These are phyloP conservation scores for Pouteria glomerata DNA, from an alignment of 148 eudicot genomes.

Conservation along the genomic window DNA sequence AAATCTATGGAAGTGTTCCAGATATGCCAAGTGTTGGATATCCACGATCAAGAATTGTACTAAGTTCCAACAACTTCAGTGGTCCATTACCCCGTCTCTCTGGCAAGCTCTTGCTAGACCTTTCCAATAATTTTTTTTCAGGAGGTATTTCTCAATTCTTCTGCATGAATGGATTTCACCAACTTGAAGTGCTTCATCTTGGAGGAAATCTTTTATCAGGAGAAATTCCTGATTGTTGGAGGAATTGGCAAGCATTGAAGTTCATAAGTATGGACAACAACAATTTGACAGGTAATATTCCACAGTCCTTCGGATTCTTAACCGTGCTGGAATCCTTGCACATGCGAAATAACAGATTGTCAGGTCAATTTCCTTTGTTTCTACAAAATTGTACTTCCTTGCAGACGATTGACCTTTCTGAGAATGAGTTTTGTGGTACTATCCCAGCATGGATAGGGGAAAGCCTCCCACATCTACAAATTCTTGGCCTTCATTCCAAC, in stretches of 20 bases:
- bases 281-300: not conserved
- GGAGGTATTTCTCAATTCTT: not conserved
- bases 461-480: not conserved
- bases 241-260: not conserved
- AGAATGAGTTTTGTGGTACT: conserved; percentile 9
- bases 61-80: not conserved
- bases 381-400: not conserved
- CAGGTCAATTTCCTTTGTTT: conserved; percentile 1
- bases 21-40: not conserved
- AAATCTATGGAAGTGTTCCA: not conserved
- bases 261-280: not conserved
- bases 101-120: not conserved
- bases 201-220: not conserved
- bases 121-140: not conserved
- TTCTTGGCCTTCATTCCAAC: not conserved
- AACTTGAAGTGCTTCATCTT: not conserved
- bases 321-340: not conserved
- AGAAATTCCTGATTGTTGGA: not conserved
- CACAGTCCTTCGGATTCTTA: not conserved
- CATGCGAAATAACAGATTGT: not conserved
- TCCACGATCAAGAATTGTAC: not conserved
- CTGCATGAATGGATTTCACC: not conserved
- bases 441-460: conserved; percentile 17
- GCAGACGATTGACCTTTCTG: not conserved
- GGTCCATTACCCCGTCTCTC: not conserved